Evolutionary conservation across 2,329 filamentous ascomycete genomes (phyloP), one percentile per base, ranked within the genome.

Genomic region (Xylariaceae sp.): DNA sequence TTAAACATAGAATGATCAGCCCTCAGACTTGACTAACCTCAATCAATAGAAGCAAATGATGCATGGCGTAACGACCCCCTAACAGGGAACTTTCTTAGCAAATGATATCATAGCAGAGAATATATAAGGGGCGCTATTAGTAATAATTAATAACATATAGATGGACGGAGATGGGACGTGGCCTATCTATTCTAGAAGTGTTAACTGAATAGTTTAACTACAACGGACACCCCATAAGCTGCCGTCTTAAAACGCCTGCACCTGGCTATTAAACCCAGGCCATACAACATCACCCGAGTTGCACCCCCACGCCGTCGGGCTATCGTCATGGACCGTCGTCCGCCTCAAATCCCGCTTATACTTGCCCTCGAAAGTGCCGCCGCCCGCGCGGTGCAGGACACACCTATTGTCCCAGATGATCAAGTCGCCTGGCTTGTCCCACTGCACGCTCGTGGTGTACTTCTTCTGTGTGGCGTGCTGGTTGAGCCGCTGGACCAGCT

Each of bases 391-490:
- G 67, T 87, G 83, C 74, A 86, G 75, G 16, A 81, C 79, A 47
- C 75, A 77, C 0, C 80, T 79, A 65, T 86, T 86, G 62, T 87
- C 83, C 83, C 84, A 86, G 18, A 83, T 74, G 16, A 86, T 67
- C 53, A 86, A 45, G 64, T 86, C 83, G 0, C 80, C 76, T 0
- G 70, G 63, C 7, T 76, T 65, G 23, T 77, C 60, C 82, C 82
- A 86, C 41, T 72, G 66, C 2, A 84, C 73, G 5, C 70, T 73
- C 7, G 79, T 55, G 0, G 75, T 66, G 61, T 81, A 81, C 63
- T 79, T 78, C 0, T 73, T 67, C 68, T 81, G 77, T 4, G 75
- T 77, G 0, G 74, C 77, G 65, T 83, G 80, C 2, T 64, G 63
- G 40, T 78, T 77, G n/a, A 84, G 68, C n/a, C 58, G 67, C 12